Evolutionary conservation across 176 grass and related monocot genomes (phyloP), one percentile per base, ranked within the genome.

Genomic region (Triticum turgidum): DNA sequence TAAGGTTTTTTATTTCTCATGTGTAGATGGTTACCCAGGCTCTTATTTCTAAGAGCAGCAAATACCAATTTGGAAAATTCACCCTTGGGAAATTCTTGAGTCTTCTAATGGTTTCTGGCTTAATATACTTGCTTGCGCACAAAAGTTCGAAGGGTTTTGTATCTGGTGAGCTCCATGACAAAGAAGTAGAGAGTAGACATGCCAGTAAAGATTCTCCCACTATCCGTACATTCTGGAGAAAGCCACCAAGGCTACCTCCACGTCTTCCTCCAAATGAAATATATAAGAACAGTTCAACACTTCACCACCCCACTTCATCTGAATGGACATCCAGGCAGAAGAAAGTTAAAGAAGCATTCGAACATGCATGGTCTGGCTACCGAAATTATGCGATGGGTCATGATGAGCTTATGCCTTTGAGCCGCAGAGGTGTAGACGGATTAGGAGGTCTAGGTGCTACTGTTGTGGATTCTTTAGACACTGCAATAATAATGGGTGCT

Each of bases 301-400:
- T 84, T 77, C 83, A 86, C 79, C 51, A 88, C 77, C 56, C 69
- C 71, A 70, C 70, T 21, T 75, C 54, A 67, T 84, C 82, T 42
- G 82, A 89, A 81, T 96, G 92, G 94, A 58, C 80, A 66, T 87
- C 72, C 2, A 93, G 93, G 67, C 91, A 96, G 90, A 89, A 94
- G 51, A 98, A 96, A 82, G 97, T 98, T 75, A 98, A 96, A 88
- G 90, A 96, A 68, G 92, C 97, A 86, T 96, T 98, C 54, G 59
- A 88, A 78, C 92, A 98, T 96, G 97, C 94, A 69, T 98, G 97
- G 94, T 91, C 92, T 86, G 97, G 94, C 73, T 98, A 98, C 65
- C 88, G 58, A 83, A 91, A 87, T 76, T 88, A 86, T 92, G 93
- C 97, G 32, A 91, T 98, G 92, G 93, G 94, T 84, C 94, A 91